Evolutionary conservation across 2,329 filamentous ascomycete genomes (phyloP), one percentile per base, ranked within the genome.

Genomic region (Aspergillus ustus): DNA sequence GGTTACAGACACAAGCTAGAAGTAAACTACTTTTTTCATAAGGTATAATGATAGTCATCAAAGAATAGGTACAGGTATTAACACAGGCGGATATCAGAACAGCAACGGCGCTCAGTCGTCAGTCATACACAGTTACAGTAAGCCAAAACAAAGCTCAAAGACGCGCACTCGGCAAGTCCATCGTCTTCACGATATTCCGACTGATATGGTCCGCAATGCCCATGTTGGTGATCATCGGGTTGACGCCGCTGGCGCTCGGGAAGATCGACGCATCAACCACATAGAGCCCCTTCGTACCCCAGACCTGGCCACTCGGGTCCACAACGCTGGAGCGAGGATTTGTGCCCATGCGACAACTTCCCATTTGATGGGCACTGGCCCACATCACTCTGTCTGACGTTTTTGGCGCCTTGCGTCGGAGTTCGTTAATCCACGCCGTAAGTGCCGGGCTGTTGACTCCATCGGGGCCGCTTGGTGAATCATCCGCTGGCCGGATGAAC

Each of bases 381-480:
- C 79, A 79, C 6, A 72, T 61, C 3, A 67, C 73, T 11, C 76
- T 77, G 52, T 84, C 83, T 0, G 82, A 79, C 1, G 76, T 71
- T 0, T 82, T 75, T 11, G 86, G 78, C 1, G 81, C 82, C 20
- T 73, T 74, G 4, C 70, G 75, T 34, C 80, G 77, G 29, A 88
- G 64, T 57, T 81, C 75, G 0, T 76, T 72, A 19, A 88, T 78
- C 86, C 86, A 89, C 1, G 74, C 70, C 59, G 84, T 78, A 72
- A 89, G 85, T 0, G 73, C 77, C 0, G 76, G 66, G 61, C 88
- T 82, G 67, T 87, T 87, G 66, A 84, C 79, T 0, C 83, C 83
- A 7, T 78, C 73, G 1, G 77, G 70, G 2, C 61, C 63, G 22
- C 70, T 69, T 2, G 57, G 59, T 25, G 69, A 65, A 7, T 68